Base-by-base conservation (phyloP, 2,329 filamentous ascomycete species). In the Fonsecaea nubica region DNA sequence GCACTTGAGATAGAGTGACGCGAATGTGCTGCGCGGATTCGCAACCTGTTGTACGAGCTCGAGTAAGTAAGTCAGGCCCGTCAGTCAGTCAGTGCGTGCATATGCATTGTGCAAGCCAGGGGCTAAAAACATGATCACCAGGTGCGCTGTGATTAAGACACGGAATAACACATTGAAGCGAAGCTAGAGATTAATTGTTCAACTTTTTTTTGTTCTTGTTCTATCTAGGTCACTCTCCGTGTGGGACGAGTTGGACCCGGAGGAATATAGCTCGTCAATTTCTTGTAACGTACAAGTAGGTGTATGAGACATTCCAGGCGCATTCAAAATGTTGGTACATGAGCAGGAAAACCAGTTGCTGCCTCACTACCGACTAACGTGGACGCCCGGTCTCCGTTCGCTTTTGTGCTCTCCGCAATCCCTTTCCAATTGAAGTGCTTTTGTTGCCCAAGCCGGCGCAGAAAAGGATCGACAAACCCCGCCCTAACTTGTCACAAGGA, bases 261-360 rank as follows among this genome's bases (percentile, higher is more conserved):
- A 40, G 15, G 13, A 56, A 18, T 56, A 42, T 42, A 42, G 40
- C 21, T 30, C 15, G 21, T 50, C n/a, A 25, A 4, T 25, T 21
- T 42, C 40, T 33, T 56, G 58, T 60, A 52, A 60, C n/a, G 42
- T 61, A 61, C 58, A 61, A 53, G 45, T 12, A 54, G 53, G 45
- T 33, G 40, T 33, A 13, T 42, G 57, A 42, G 58, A 42, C 33
- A 42, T 53, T 48, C 18, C 36, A n/a, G 18, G 30, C 58, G 48
- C 45, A 61, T n/a, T 32, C 48, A 30, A 61, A 61, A 33, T 61
- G 38, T 61, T 61, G 58, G 60, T 62, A 66, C 52, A 62, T 62
- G 60, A 55, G 60, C 50, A 62, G 50, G 30, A 62, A 62, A 55
- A 62, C 60, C 60, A 62, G 60, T 36, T 62, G 58, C 48, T 30